These are phyloP conservation scores for Thielaviopsis euricoi DNA, from an alignment of 2,329 filamentous ascomycete species.

Conservation along the genomic window DNA sequence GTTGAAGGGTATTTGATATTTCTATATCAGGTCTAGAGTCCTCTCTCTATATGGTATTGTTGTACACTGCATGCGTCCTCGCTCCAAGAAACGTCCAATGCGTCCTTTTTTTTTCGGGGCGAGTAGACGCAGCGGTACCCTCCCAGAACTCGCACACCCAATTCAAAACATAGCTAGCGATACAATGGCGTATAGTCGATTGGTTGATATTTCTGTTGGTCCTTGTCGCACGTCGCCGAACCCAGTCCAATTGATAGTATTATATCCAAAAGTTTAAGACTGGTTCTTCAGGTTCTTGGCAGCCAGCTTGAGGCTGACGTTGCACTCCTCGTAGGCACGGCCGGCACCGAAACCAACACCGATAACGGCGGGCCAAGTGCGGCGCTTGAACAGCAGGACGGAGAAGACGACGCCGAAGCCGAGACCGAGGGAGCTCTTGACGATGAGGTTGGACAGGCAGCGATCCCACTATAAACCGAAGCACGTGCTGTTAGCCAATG, in stretches of 20 bases:
- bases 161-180: constrained; percentile 3
- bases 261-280: constrained; percentile 9
- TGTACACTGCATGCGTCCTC: constrained; percentile 8
- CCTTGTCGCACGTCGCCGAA: constrained; percentile 2
- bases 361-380: constrained; percentile 93
- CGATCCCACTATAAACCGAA: constrained; percentile 65
- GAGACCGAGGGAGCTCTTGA: constrained; percentile 89
- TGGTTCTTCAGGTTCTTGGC: constrained; percentile 40
- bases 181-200: constrained; percentile 2
- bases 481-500: constrained; percentile 15
- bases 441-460: constrained; percentile 91
- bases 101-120: background rate
- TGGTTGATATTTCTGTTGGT: background rate
- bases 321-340: constrained; percentile 96
- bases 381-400: constrained; percentile 91
- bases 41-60: constrained; percentile 12
- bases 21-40: constrained; percentile 5
- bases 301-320: constrained; percentile 55
- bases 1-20: constrained; percentile 6
- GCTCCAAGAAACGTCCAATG: background rate
- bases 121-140: background rate
- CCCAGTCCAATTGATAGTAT: background rate
- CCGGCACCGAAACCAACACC: constrained; percentile 91
- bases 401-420: constrained; percentile 98
- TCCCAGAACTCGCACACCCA: background rate